Evolutionary conservation across 1,139 yeast genomes (phyloP).

Genomic region (Spathaspora sp.): DNA sequence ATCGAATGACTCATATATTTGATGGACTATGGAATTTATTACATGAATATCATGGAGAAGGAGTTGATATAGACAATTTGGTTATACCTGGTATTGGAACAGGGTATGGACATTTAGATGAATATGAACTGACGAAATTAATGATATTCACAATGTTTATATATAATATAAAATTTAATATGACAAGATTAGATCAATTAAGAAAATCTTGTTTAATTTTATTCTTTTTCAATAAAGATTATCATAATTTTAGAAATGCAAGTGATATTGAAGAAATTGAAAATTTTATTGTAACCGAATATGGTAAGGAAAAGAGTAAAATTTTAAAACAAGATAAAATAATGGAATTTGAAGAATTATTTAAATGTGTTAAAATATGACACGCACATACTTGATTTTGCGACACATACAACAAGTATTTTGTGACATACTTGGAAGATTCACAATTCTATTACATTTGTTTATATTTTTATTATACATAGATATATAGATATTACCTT

Average conservation of each 20-base stretch:
- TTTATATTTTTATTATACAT: too few species aligned
- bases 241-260: constrained; percentile 14
- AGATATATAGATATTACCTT: not conserved
- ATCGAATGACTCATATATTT: constrained; percentile 12
- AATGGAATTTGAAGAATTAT: constrained; percentile 16
- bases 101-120: constrained; percentile 25
- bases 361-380: constrained; percentile 13
- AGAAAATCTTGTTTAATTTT: constrained; percentile 19
- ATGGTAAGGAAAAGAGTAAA: constrained; percentile 9
- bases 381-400: not conserved
- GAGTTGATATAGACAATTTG: constrained; percentile 12
- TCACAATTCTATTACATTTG: too few species aligned
- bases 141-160: constrained; percentile 23
- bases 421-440: not conserved
- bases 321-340: constrained; percentile 6
- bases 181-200: constrained; percentile 10
- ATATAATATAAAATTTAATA: constrained; percentile 12
- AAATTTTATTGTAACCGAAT: constrained; percentile 10
- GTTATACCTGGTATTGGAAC: constrained; percentile 32
- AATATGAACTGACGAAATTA: constrained; percentile 17
- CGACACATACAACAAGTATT: not conserved
- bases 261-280: constrained; percentile 15
- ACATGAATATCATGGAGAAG: constrained; percentile 3
- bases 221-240: constrained; percentile 22
- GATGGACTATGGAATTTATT: constrained; percentile 25